Conservation (phyloP, 2,329 filamentous ascomycete species). For the Alternaria incomplexa region DNA sequence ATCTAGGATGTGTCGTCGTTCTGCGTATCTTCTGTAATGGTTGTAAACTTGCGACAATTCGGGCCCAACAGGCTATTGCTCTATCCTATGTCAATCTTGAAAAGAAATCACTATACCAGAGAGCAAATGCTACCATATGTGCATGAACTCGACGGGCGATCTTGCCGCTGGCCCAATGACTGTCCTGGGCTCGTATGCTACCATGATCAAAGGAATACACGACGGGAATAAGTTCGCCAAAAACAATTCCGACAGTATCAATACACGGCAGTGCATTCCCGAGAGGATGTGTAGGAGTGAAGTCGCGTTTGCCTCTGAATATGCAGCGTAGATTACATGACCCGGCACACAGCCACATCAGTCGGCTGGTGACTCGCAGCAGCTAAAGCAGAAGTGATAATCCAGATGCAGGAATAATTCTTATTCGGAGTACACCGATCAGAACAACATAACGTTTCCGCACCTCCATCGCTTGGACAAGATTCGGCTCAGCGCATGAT, state of each 20-base stretch:
- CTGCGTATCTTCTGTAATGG: background rate
- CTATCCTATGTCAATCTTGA: background rate
- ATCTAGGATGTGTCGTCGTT: background rate
- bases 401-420: background rate
- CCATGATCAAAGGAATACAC: background rate
- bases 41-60: background rate
- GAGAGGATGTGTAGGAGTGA: background rate
- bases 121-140: background rate
- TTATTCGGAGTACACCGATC: background rate
- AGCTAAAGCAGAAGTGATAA: background rate
- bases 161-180: background rate
- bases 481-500: constrained; percentile 3
- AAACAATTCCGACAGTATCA: background rate
- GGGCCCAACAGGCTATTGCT: background rate
- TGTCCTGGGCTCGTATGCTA: background rate
- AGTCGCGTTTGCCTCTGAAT: background rate
- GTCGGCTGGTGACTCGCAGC: background rate
- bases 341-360: background rate
- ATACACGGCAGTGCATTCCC: background rate
- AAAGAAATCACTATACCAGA: background rate
- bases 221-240: background rate
- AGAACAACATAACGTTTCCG: background rate
- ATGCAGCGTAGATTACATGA: background rate
- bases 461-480: constrained; percentile 5
- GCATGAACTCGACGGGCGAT: background rate